These are phyloP conservation scores for Vitis vinifera DNA, from an alignment of 164 flowering plant species.

Conservation along the genomic window DNA sequence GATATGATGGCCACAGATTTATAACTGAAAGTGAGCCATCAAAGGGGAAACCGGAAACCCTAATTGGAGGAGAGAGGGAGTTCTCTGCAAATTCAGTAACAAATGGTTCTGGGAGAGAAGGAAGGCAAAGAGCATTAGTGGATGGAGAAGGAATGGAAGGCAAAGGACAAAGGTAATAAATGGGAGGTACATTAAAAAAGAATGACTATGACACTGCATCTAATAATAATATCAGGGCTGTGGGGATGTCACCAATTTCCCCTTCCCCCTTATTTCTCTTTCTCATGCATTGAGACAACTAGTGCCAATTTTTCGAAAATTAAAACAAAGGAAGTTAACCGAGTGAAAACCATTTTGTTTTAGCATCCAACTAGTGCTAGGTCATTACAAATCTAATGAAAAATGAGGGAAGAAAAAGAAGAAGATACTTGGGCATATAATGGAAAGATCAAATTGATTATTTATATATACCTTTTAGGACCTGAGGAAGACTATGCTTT, in stretches of 20 bases:
- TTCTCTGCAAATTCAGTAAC: constrained; percentile 24
- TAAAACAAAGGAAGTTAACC: neutral
- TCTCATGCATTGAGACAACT: constrained; percentile 23
- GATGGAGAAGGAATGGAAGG: constrained; percentile 32
- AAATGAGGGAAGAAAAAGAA: too few relatives aligned
- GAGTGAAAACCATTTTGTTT: neutral
- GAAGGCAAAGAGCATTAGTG: constrained; percentile 39
- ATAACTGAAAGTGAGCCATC: constrained; percentile 5
- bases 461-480: too few relatives aligned
- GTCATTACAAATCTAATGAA: too few relatives aligned
- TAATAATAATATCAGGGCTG: constrained; percentile 39
- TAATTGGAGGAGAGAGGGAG: constrained; percentile 26
- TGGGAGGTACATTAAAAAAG: constrained; percentile 40
- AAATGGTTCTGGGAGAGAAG: constrained; percentile 19
- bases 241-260: constrained; percentile 31
- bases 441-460: too few relatives aligned
- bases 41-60: constrained; percentile 45
- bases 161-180: constrained; percentile 49
- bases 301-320: neutral
- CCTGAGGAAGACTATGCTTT: too few relatives aligned
- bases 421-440: too few relatives aligned
- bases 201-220: constrained; percentile 54
- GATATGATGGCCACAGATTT: constrained; percentile 4
- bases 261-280: constrained; percentile 16
- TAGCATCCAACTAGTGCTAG: neutral